Evolutionary conservation across 345 rosid genomes (phyloP).

Genomic region (Zanthoxylum bungeanum): DNA sequence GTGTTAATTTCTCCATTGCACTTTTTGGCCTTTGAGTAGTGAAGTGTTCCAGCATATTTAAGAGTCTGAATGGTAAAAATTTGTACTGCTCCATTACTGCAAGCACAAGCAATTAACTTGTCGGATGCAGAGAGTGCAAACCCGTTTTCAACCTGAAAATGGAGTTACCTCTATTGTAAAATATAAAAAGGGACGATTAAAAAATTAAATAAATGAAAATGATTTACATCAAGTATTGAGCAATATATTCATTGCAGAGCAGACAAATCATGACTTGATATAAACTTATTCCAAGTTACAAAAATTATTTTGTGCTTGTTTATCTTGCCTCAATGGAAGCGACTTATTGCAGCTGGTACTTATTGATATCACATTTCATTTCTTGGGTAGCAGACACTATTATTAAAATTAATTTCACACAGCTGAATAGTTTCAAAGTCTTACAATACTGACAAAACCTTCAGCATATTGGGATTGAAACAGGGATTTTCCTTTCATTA

Average conservation of each 20-base stretch:
- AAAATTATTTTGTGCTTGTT: neutral
- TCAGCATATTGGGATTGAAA: neutral
- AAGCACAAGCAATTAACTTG: slow-evolving; percentile 74
- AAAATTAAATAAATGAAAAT: neutral
- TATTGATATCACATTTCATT: slow-evolving; percentile 1
- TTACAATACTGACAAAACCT: neutral
- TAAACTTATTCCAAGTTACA: neutral
- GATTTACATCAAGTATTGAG: neutral
- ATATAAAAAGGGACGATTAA: neutral
- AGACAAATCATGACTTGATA: neutral
- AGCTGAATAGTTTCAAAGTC: neutral
- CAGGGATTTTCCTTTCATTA: neutral
- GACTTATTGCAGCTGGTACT: neutral
- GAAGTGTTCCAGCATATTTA: slow-evolving; percentile 43
- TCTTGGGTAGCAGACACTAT: neutral
- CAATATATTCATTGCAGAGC: neutral
- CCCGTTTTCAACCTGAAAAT: slow-evolving; percentile 73
- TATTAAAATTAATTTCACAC: neutral
- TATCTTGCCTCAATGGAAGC: neutral
- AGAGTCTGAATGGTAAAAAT: slow-evolving; percentile 45
- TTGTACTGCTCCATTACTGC: slow-evolving; percentile 61
- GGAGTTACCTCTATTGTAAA: no score
- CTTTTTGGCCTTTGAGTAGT: slow-evolving; percentile 46
- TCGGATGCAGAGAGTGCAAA: slow-evolving; percentile 65
- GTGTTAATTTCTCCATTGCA: slow-evolving; percentile 23